Evolutionary conservation across 1,139 yeast genomes (phyloP), one percentile per base, ranked within the genome.

Genomic region (Eremothecium sinecaudum): DNA sequence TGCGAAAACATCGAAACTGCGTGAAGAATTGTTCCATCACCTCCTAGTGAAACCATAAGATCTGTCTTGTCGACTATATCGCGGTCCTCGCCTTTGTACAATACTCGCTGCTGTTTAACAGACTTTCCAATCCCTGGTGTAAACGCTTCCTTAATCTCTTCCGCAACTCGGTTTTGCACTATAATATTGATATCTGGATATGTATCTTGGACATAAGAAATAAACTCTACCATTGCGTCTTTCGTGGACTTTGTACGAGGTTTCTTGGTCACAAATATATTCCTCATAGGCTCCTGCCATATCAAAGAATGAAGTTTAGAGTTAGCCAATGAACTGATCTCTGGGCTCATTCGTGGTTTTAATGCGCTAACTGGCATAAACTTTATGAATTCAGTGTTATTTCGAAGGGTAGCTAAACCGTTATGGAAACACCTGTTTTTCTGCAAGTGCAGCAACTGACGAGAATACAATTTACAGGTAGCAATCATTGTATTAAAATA

Each of bases 1-100:
- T 75, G 75, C 40, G 75, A 75, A 54, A 87, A 87, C 44, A 66
- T 50, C 6, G 76, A 66, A 0, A 72, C 71, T 0, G 87, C 90
- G 40, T 81, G 71, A 31, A 87, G 60, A 41, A 87, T 84, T 0
- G 97, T 87, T 8, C 97, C 98, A 56, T 87, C 98, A 9, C 98
- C 98, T 7, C 97, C 97, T 24, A 87, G 59, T 0, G 96, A 82
- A 10, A 87, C 84, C 28, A 87, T 61, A 31, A 86, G 58, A 51
- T 87, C 97, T 0, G 75, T 60, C 38, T 65, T 65, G 3, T 55
- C 45, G 2, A 75, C 69, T 18, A 86, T 74, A 5, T 75, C 79
- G 7, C 63, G 61, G 10, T 62, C 59, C 1, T 66, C 51, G 0
- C 93, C 94, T 0, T 90, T 74, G 51, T 66, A 79, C 2, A 74